Conservation (phyloP, 169 alveolate genomes). For the Toxoplasma gondii region DNA sequence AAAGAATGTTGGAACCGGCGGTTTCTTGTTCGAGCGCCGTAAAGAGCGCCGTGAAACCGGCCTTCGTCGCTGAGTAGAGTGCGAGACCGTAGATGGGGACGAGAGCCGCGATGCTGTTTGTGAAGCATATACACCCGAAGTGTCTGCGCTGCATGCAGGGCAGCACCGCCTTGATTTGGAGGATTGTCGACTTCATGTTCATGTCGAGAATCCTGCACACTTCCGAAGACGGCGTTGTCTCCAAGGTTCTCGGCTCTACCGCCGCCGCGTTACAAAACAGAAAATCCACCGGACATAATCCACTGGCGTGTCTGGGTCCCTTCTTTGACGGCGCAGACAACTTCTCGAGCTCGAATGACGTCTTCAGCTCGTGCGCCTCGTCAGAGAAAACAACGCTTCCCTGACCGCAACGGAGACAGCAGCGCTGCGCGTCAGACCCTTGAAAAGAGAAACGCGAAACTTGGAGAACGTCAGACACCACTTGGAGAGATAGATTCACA, state of each 20-base stretch:
- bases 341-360: neutral
- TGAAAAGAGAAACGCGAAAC: too few relatives aligned
- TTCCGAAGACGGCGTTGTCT: slow-evolving; percentile 16
- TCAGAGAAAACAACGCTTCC: neutral
- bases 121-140: slow-evolving; percentile 64
- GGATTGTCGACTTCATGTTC: slow-evolving; percentile 48
- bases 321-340: too few relatives aligned
- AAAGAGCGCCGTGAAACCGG: slow-evolving; percentile 61
- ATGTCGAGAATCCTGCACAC: neutral
- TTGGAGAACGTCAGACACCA: too few relatives aligned
- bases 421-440: neutral
- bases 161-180: slow-evolving; percentile 61
- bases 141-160: slow-evolving; percentile 52
- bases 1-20: slow-evolving; percentile 50
- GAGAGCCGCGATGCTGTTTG: slow-evolving; percentile 60
- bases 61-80: slow-evolving; percentile 65
- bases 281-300: slow-evolving; percentile 35
- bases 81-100: slow-evolving; percentile 69
- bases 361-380: neutral
- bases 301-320: neutral
- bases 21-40: slow-evolving; percentile 67
- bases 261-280: slow-evolving; percentile 67
- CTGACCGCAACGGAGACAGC: neutral
- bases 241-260: slow-evolving; percentile 59
- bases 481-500: too few relatives aligned